These are phyloP conservation scores for Houttuynia cordata DNA, from an alignment of 164 flowering plant genomes.

Conservation along the genomic window DNA sequence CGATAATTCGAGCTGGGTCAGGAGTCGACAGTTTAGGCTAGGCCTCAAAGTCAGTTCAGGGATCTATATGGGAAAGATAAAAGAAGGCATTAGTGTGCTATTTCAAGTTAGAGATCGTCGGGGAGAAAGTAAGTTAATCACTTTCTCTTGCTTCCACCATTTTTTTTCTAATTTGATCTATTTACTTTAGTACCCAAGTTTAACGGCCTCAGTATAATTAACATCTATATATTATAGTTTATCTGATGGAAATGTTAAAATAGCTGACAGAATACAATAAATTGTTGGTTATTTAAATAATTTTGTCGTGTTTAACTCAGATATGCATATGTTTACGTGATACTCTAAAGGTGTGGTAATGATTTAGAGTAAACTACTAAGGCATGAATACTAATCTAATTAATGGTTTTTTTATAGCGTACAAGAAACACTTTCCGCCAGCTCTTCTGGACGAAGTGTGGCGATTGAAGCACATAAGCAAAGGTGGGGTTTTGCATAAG, in stretches of 20 bases:
- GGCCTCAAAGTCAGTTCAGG: conserved; percentile 39
- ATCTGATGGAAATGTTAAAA: too few species aligned
- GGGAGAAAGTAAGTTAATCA: conserved; percentile 26
- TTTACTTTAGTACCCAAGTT: too few species aligned
- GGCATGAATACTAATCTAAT: neutral
- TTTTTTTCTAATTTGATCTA: neutral
- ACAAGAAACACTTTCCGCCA: conserved; percentile 81
- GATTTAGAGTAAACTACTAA: too few species aligned
- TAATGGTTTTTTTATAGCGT: conserved; percentile 26
- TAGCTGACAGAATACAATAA: too few species aligned
- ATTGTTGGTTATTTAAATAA: too few species aligned
- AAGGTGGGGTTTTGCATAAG: conserved; percentile 63
- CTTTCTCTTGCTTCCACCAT: neutral
- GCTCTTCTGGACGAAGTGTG: conserved; percentile 61
- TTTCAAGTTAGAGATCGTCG: conserved; percentile 61
- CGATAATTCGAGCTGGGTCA: conserved; percentile 74
- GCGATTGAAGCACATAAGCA: conserved; percentile 75
- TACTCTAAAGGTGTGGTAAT: neutral
- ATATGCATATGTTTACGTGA: too few species aligned
- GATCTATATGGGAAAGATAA: conserved; percentile 23
- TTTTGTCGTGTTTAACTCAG: too few species aligned
- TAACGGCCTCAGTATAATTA: neutral
- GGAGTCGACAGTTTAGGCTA: conserved; percentile 46
- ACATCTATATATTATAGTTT: neutral
- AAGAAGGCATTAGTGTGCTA: conserved; percentile 45